Percentiles rank a stretch among this genome's conserved stretches.
Conservation (phyloP, 768 basidiomycete species). For the Kwoniella dendrophila region DNA sequence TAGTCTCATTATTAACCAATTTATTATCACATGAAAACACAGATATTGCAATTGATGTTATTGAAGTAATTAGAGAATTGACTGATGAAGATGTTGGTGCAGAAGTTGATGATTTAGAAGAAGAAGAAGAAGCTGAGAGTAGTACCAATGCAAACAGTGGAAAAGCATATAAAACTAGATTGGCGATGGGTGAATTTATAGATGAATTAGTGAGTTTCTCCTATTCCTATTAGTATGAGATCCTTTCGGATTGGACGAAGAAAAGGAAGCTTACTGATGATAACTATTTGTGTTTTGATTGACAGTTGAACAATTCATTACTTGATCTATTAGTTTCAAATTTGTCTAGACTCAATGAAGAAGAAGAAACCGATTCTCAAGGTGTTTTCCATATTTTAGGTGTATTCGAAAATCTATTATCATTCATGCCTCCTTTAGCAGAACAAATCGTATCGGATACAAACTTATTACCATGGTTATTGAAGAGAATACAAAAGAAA, state of each 20-base stretch:
- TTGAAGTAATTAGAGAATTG: slow-evolving; percentile 88
- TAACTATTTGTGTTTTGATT: slow-evolving; percentile 10
- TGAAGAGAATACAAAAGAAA: slow-evolving; percentile 72
- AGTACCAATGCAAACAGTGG: slow-evolving; percentile 55
- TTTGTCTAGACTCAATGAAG: slow-evolving; percentile 80
- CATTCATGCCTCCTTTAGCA: slow-evolving; percentile 77
- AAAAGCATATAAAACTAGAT: slow-evolving; percentile 64
- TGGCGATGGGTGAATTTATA: slow-evolving; percentile 68
- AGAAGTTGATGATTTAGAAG: slow-evolving; percentile 68
- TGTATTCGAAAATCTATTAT: slow-evolving; percentile 88
- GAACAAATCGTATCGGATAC: slow-evolving; percentile 73
- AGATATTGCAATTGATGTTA: slow-evolving; percentile 94
- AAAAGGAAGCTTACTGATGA: neutral
- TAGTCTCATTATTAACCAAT: slow-evolving; percentile 71
- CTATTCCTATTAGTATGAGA: neutral
- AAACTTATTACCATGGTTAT: slow-evolving; percentile 73
- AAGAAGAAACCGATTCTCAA: slow-evolving; percentile 84
- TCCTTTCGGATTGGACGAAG: neutral
- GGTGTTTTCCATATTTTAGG: slow-evolving; percentile 94
- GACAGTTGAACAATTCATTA: slow-evolving; percentile 80
- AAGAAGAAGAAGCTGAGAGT: slow-evolving; percentile 63
- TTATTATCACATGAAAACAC: slow-evolving; percentile 93
- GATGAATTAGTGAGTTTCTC: slow-evolving; percentile 67
- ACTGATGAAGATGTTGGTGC: slow-evolving; percentile 95
- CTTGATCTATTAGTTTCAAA: slow-evolving; percentile 89